phyloP scores from a whole-genome alignment of 1,284 basidiomycete species.

The Hemileia vastatrix region DNA sequence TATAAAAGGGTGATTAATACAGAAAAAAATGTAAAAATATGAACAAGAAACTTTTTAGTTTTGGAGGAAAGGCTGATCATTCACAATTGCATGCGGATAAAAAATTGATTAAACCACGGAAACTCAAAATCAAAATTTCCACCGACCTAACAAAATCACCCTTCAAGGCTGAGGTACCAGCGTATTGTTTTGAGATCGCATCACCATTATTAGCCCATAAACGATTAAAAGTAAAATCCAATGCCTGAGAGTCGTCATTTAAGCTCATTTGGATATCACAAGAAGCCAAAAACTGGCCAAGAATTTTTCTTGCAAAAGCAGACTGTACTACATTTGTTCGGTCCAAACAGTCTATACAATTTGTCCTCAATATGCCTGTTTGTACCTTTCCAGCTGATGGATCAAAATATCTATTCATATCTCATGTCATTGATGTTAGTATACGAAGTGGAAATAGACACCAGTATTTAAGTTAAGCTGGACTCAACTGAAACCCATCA shows the following conservation, averaged over 20 bases:
- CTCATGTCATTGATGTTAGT: too few species aligned
- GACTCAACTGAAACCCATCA: constrained; percentile 56
- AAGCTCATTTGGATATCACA: too few species aligned
- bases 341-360: constrained; percentile 76
- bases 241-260: too few species aligned
- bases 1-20: too few species aligned
- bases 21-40: too few species aligned
- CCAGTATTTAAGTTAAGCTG: not conserved
- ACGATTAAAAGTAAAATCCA: constrained; percentile 52
- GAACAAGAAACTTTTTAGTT: too few species aligned
- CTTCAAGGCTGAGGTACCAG: constrained; percentile 86
- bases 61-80: too few species aligned
- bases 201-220: constrained; percentile 96
- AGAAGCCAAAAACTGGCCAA: constrained; percentile 17
- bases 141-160: constrained; percentile 80
- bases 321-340: constrained; percentile 71
- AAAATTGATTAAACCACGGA: not conserved
- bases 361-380: constrained; percentile 48
- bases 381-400: constrained; percentile 11
- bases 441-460: not conserved
- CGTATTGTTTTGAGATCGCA: constrained; percentile 72
- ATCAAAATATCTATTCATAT: constrained; percentile 14
- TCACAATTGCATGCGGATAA: too few species aligned
- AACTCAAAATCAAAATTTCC: not conserved
- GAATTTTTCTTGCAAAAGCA: constrained; percentile 35